A percentile compares a stretch with the other conserved stretches of the same genome.
Evolutionary conservation across 139 green algal genomes (phyloP).

Genomic region (Coelastrella sp.): DNA sequence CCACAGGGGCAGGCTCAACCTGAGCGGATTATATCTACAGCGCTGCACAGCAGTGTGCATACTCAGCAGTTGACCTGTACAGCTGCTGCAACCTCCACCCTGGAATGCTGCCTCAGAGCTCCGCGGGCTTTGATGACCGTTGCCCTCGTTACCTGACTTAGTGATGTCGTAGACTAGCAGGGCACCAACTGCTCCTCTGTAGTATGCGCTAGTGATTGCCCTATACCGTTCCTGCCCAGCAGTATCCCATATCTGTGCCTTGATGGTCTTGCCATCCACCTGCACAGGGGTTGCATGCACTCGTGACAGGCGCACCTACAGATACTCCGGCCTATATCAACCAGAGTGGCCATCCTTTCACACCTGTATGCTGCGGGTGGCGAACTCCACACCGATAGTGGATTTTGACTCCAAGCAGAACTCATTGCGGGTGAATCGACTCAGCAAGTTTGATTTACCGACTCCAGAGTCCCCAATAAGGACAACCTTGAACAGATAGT

Average conservation of each 20-base stretch:
- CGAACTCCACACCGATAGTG: conserved; percentile 99
- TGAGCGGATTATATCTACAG: too few species aligned
- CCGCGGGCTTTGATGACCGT: neutral
- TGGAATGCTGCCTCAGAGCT: too few species aligned
- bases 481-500: conserved; percentile 99
- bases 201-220: conserved; percentile 99
- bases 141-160: conserved; percentile 81
- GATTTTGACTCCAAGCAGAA: conserved; percentile 99
- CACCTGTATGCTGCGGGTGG: conserved; percentile 98
- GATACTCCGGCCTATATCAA: too few species aligned
- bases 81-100: too few species aligned
- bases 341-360: neutral
- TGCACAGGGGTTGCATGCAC: conserved; percentile 51
- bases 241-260: conserved; percentile 99
- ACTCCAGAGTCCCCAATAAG: conserved; percentile 99
- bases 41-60: too few species aligned
- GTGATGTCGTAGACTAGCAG: conserved; percentile 99
- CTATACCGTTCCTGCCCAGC: conserved; percentile 98
- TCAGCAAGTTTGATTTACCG: conserved; percentile 99
- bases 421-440: conserved; percentile 98
- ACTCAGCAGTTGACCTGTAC: too few species aligned
- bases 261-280: conserved; percentile 99
- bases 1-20: too few species aligned
- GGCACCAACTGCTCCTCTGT: conserved; percentile 97
- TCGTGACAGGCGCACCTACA: too few species aligned